A percentile compares a stretch with the other conserved stretches of the same genome.
Conservation (phyloP, 1,284 basidiomycete species). For the Puccinia novopanici region DNA sequence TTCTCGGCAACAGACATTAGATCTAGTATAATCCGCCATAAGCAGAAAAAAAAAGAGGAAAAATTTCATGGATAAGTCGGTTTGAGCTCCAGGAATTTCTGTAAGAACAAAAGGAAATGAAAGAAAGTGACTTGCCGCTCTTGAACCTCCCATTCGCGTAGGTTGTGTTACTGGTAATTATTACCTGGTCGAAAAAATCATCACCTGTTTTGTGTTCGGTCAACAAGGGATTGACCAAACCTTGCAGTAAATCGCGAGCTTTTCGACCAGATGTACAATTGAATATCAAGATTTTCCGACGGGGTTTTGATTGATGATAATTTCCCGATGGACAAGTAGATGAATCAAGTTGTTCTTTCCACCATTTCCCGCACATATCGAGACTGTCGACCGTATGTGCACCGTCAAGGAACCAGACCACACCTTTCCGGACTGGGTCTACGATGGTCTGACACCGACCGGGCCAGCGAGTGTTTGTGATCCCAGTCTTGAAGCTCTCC, state of each 20-base stretch:
- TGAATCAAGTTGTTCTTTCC: conserved; percentile 45
- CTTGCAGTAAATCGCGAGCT: conserved; percentile 71
- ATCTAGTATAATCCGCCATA: conserved; percentile 14
- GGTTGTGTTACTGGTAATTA: conserved; percentile 96
- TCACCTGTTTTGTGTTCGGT: neutral
- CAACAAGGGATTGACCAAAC: conserved; percentile 64
- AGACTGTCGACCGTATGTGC: conserved; percentile 73
- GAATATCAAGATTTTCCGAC: conserved; percentile 69
- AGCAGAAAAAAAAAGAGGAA: neutral
- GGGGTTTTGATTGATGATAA: neutral
- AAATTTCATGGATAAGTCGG: neutral
- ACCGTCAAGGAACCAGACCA: conserved; percentile 63
- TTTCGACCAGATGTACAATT: conserved; percentile 93
- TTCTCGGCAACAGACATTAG: conserved; percentile 63
- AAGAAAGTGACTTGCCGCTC: conserved; percentile 2
- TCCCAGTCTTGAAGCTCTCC: conserved; percentile 66
- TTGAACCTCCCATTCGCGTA: conserved; percentile 77
- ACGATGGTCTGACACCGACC: conserved; percentile 87
- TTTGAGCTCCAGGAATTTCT: neutral
- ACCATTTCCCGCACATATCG: conserved; percentile 84
- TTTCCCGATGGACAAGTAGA: neutral
- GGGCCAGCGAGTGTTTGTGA: conserved; percentile 81
- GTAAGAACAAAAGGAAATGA: neutral
- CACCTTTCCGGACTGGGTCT: conserved; percentile 63
- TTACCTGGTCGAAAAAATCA: conserved; percentile 72